Evolutionary conservation across 2,329 filamentous ascomycete species (phyloP), one percentile per base, ranked within the genome.

Genomic region (Fusarium burgessii): DNA sequence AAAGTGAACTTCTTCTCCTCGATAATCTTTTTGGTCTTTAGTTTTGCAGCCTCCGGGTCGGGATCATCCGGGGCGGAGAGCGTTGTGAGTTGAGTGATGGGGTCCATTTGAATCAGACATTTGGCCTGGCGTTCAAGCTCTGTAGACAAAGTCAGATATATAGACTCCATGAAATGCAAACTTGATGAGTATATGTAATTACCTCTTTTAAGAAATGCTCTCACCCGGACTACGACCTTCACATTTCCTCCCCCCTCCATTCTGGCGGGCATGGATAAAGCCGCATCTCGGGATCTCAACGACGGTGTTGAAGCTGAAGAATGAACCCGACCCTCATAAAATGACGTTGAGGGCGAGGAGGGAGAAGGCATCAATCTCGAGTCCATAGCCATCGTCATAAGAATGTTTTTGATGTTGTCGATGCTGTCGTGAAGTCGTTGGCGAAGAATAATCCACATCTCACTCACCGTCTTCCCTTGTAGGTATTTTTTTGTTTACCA

Each of bases 1-100:
- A 99, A 99, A 4, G 93, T 95, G 78, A 99, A 99, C 0, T 87
- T 88, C 82, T 97, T 98, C 78, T 97, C 93, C 78, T 98, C 94
- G 59, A 92, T 84, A 11, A 92, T 85, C 80, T 92, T 95, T 68
- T 93, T 90, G 41, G 89, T 88, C 80, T 90, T 91, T 6, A 88
- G 84, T 69, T 88, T 86, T 47, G 84, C 78, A 70, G 89, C 90
- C 42, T 83, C 83, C 18, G 84, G 82, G 23, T 84, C 82, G 54
- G 78, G 77, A n/a, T 89, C 84, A 55, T 85, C 85, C 2, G 95
- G 94, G 6, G 91, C 89, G 46, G 90, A 86, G 7, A 99, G 88
- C 2, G 89, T 97, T 4, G 96, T 99, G 79, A 89, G 88, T 82
- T 99, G 94, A 4, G 92, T 94, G 36, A 88, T 83, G 25, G 95